These are phyloP conservation scores for Bidens hawaiensis DNA, from an alignment of 140 eudicot species.

Conservation along the genomic window DNA sequence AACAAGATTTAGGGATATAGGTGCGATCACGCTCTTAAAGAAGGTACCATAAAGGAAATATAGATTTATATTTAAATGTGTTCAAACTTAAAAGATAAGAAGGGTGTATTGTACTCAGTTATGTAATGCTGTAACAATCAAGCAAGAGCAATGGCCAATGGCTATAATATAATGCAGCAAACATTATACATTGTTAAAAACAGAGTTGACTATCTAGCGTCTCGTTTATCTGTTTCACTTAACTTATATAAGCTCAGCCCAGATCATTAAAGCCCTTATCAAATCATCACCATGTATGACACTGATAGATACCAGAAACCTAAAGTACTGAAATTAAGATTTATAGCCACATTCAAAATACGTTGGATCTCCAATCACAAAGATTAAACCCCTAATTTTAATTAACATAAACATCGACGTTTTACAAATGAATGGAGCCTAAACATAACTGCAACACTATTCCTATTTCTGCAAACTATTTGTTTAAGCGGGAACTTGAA, in stretches of 20 bases:
- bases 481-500: no score
- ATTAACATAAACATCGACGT: no score
- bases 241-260: conserved; percentile 2
- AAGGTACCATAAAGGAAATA: neutral
- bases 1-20: neutral
- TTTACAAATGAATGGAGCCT: no score
- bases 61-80: neutral
- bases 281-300: neutral
- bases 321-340: no score
- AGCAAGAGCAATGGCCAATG: neutral
- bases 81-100: neutral
- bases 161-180: neutral
- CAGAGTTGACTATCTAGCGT: neutral
- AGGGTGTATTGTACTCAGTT: neutral
- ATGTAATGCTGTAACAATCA: neutral
- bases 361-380: no score
- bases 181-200: neutral
- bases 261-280: neutral
- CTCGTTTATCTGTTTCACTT: neutral
- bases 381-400: no score
- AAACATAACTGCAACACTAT: no score
- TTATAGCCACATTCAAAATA: no score
- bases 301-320: no score
- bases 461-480: no score
- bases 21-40: neutral